Evolutionary conservation across 169 alveolate species (phyloP), one percentile per base, ranked within the genome.

Genomic region (Eimeria falciformis): DNA sequence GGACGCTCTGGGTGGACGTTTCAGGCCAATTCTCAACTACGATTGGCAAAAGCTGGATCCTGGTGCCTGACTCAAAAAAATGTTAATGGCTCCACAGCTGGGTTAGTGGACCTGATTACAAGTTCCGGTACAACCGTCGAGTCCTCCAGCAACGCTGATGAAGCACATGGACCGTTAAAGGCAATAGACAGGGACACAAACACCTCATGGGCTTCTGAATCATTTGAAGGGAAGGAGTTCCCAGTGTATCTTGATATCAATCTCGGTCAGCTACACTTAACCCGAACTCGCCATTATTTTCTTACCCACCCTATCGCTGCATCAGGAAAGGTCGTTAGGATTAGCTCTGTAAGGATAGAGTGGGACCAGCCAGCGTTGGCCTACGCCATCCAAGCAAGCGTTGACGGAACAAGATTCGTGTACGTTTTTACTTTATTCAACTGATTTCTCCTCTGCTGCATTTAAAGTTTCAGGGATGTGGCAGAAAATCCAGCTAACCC

Each of bases 291-390:
- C 18, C 66, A 55, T 1, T 55, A 3, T 14, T 55, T 2, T 55
- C 66, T 55, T 21, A 55, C 18, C 1, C 7, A 55, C 66, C 27
- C 0, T 21, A 55, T 33, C 40, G 40, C 40, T 33, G 40, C 4
- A 33, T 23, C 71, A 78, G 87, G 87, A 27, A 91, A 95, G 62
- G 58, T 87, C 47, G 95, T 83, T 43, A 95, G 95, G 47, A 91
- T 95, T 37, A 91, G 97, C 62, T 90, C 97, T 50, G 89, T 96
- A 14, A 78, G 96, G 66, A 96, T 97, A 25, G 97, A 95, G 66
- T 97, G 98, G 98, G 98, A 97, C 85, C 96, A 96, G 75, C 98
- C 98, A 58, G 98, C 98, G 5, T 88, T 97, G 66, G 95, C 96
- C 66, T 97, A 97, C 92, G 89, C 93, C 37, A 92, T 97, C n/a